Evolutionary conservation across 73 alveolate genomes (phyloP).

Genomic region (Paramecium pentaurelia): DNA sequence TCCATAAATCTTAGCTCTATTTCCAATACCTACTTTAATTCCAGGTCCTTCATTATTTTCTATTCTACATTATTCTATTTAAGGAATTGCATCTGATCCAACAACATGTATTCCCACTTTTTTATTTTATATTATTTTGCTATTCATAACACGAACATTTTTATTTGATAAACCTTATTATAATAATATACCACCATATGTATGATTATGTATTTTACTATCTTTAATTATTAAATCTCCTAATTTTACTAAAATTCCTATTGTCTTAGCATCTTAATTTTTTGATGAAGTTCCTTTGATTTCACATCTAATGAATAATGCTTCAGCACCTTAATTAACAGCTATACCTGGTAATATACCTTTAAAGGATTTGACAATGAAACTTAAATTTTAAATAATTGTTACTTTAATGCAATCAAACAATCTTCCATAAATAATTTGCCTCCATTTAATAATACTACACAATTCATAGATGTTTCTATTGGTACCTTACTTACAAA

Average conservation of each 20-base stretch:
- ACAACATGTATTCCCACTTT: slow-evolving; percentile 54
- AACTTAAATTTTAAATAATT: neutral
- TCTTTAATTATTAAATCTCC: slow-evolving; percentile 52
- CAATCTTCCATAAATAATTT: slow-evolving; percentile 50
- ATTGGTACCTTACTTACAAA: slow-evolving; percentile 43
- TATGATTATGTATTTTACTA: slow-evolving; percentile 46
- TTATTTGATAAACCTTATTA: neutral
- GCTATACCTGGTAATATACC: slow-evolving; percentile 50
- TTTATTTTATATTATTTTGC: slow-evolving; percentile 34
- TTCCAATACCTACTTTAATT: slow-evolving; percentile 57
- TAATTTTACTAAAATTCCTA: slow-evolving; percentile 30
- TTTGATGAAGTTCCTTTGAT: slow-evolving; percentile 49
- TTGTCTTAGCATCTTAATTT: slow-evolving; percentile 16
- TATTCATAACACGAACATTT: neutral
- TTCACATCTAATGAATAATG: slow-evolving; percentile 10
- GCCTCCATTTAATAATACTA: slow-evolving; percentile 42
- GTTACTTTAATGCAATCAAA: slow-evolving; percentile 42
- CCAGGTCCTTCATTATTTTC: slow-evolving; percentile 63
- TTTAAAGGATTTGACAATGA: slow-evolving; percentile 30
- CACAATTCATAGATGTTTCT: slow-evolving; percentile 46
- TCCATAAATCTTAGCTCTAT: slow-evolving; percentile 64
- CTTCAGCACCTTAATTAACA: slow-evolving; percentile 11
- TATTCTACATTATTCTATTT: slow-evolving; percentile 68
- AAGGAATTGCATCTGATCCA: slow-evolving; percentile 68
- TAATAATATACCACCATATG: slow-evolving; percentile 54